Evolutionary conservation across 148 eudicot species (phyloP), one percentile per base, ranked within the genome.

Genomic region (Pouteria glomerata): DNA sequence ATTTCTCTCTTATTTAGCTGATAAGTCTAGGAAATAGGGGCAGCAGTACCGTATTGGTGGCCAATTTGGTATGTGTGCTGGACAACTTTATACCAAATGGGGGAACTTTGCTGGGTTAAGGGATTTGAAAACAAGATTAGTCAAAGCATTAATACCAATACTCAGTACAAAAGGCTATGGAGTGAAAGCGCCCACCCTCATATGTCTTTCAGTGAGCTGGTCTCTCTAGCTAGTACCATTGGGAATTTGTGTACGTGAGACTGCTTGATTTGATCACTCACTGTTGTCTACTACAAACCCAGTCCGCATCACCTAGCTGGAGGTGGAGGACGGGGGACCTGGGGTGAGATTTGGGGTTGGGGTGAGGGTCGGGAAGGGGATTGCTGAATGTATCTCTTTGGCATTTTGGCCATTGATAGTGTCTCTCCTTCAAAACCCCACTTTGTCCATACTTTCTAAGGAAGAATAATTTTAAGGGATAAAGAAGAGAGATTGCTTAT

Each of bases 191-290:
- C 37, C 31, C 24, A 42, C 19, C 26, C 71, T 50, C 71, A 69
- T 21, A 13, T 35, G 61, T 69, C 60, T 48, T 33, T 69, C 72
- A 69, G 71, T 50, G 71, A 69, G 61, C 47, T 68, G 71, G 59
- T 34, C 19, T 69, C n/a, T n/a, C n/a, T n/a, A n/a, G n/a, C 19
- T 21, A 50, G 26, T 50, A 51, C 30, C 27, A 19, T 37, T 53
- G 23, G 33, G 47, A 35, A 35, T 35, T 35, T 26, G n/a, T n/a
- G n/a, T n/a, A n/a, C n/a, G n/a, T n/a, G n/a, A n/a, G n/a, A n/a
- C n/a, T n/a, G n/a, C n/a, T n/a, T n/a, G n/a, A n/a, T n/a, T n/a
- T n/a, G n/a, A n/a, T n/a, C n/a, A n/a, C n/a, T n/a, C n/a, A n/a
- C n/a, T n/a, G n/a, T n/a, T 34, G 65, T 33, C 14, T 34, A 6